Conservation (phyloP, 148 eudicot genomes). For the Vaccinium myrtillus region DNA sequence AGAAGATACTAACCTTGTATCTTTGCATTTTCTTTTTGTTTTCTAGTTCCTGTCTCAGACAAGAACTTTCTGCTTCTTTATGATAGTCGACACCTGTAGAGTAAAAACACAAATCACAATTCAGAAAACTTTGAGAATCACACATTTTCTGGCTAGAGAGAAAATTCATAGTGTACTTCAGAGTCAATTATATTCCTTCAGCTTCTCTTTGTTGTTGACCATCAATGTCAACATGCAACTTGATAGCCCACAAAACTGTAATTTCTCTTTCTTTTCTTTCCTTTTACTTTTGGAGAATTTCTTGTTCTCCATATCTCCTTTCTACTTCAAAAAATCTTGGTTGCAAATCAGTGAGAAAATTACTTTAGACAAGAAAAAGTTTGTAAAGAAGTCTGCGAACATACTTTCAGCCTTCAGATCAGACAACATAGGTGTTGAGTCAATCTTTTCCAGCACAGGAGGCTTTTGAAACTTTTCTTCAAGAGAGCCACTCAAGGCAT, state of each 20-base stretch:
- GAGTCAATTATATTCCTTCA: conserved; percentile 6
- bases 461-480: conserved; percentile 35
- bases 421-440: conserved; percentile 25
- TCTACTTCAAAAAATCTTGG: neutral
- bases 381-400: conserved; percentile 17
- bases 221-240: conserved; percentile 14
- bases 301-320: neutral
- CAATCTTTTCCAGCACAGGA: conserved; percentile 20
- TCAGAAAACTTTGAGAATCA: neutral
- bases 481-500: conserved; percentile 22
- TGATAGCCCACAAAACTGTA: neutral
- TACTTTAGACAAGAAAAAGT: conserved; percentile 8
- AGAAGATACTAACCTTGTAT: conserved; percentile 56
- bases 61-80: conserved; percentile 57
- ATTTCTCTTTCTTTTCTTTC: neutral
- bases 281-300: neutral
- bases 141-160: neutral
- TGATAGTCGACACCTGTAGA: conserved; percentile 48
- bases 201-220: neutral
- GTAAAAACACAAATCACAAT: conserved; percentile 3
- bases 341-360: neutral
- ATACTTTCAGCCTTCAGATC: conserved; percentile 48
- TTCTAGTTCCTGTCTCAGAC: conserved; percentile 58
- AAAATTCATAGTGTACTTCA: neutral
- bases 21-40: conserved; percentile 49